A percentile compares a stretch with the other conserved stretches of the same genome.
phyloP scores from a whole-genome alignment of 208 protist genomes.

The Endotrypanum monterogeii region DNA sequence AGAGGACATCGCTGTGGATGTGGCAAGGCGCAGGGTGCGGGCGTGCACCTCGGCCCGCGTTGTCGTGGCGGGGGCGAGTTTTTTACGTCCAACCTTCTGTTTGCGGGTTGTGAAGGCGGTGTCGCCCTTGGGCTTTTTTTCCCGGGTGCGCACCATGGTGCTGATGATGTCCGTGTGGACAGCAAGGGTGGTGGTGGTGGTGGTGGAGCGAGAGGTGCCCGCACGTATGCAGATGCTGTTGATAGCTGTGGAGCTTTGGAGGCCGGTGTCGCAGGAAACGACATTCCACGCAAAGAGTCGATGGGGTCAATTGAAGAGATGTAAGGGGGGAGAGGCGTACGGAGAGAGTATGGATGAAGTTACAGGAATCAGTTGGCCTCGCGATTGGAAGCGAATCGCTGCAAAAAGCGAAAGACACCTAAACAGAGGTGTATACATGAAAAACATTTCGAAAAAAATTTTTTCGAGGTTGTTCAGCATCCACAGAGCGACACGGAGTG shows the following conservation, averaged over 20 bases:
- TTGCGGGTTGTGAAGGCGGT: constrained; percentile 74
- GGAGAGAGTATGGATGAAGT: not conserved
- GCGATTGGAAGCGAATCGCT: not conserved
- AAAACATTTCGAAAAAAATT: not conserved
- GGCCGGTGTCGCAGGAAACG: not conserved
- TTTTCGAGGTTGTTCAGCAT: too few relatives aligned
- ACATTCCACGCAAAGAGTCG: not conserved
- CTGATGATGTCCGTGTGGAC: not conserved
- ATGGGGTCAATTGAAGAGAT: not conserved
- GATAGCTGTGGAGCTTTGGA: not conserved
- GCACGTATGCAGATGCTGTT: not conserved
- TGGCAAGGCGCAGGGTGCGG: constrained; percentile 65
- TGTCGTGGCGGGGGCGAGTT: constrained; percentile 74
- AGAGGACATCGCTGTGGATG: constrained; percentile 42
- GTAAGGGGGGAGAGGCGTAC: not conserved
- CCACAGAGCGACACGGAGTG: too few relatives aligned
- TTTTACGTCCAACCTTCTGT: constrained; percentile 85
- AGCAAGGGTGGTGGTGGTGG: not conserved
- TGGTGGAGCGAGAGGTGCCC: not conserved
- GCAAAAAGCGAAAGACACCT: not conserved
- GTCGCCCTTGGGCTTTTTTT: constrained; percentile 81
- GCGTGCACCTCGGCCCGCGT: constrained; percentile 86
- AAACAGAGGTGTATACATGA: not conserved
- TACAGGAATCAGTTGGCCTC: not conserved
- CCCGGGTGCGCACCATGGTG: constrained; percentile 76